Evolutionary conservation across 2,329 filamentous ascomycete species (phyloP).

Genomic region (Stachybotrys chlorohalonatus): DNA sequence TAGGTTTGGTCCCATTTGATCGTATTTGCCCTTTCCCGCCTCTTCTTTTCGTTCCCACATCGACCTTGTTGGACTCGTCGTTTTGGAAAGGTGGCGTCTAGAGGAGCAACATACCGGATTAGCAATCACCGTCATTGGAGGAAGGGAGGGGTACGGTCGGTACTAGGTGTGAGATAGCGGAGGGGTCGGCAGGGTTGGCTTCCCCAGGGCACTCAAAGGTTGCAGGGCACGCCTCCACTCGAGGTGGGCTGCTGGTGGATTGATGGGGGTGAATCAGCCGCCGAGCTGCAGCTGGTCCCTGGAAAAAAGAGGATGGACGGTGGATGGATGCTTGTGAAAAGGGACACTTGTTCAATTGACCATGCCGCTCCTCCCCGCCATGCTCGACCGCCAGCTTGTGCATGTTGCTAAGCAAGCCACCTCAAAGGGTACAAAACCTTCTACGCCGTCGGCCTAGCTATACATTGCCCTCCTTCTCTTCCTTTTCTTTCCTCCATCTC

Average conservation of each 20-base stretch:
- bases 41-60: no score
- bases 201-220: not conserved
- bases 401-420: constrained; percentile 5
- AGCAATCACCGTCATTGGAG: not conserved
- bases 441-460: constrained; percentile 12
- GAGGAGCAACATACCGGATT: not conserved
- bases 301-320: not conserved
- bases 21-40: no score
- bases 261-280: constrained; percentile 2
- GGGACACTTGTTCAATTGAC: constrained; percentile 37
- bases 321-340: constrained; percentile 11
- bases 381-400: constrained; percentile 7
- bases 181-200: not conserved
- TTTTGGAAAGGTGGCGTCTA: not conserved
- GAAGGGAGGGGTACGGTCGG: not conserved
- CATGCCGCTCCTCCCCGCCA: constrained; percentile 12
- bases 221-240: no score
- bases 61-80: no score
- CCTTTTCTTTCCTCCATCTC: constrained; percentile 9
- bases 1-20: no score
- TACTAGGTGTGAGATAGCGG: not conserved
- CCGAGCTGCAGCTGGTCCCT: constrained; percentile 3
- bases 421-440: constrained; percentile 24
- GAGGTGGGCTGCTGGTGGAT: not conserved
- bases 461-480: constrained; percentile 8